These are phyloP conservation scores for Ceratobasidium sp. DNA, from an alignment of 1,284 basidiomycete species.

Conservation along the genomic window DNA sequence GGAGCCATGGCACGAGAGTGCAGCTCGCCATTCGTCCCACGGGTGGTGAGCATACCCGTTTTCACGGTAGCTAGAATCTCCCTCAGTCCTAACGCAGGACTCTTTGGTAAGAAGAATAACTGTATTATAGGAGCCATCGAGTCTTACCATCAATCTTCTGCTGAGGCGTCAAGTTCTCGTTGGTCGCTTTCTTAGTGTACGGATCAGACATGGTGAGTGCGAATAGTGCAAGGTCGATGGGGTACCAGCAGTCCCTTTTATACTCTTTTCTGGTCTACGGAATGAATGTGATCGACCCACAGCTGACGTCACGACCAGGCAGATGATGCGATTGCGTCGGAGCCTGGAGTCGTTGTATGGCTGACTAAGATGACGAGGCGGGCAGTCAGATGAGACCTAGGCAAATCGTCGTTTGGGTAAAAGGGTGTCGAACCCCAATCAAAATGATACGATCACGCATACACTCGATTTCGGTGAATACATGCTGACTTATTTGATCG, in stretches of 20 bases:
- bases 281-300: background rate
- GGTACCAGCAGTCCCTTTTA: conserved; percentile 1
- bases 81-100: conserved; percentile 65
- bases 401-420: too few species aligned
- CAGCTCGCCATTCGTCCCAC: conserved; percentile 77
- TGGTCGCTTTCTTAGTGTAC: conserved; percentile 72
- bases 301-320: conserved; percentile 27
- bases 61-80: conserved; percentile 71
- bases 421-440: too few species aligned
- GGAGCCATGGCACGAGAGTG: conserved; percentile 90
- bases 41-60: conserved; percentile 86
- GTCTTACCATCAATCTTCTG: conserved; percentile 73
- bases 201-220: conserved; percentile 62
- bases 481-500: too few species aligned
- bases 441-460: too few species aligned
- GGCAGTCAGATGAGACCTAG: background rate
- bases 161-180: conserved; percentile 66
- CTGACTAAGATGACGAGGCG: conserved; percentile 19
- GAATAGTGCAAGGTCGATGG: background rate
- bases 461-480: too few species aligned
- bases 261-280: background rate
- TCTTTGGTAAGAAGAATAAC: background rate
- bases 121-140: background rate
- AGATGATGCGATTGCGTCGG: conserved; percentile 14
- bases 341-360: background rate